A percentile compares a stretch with the other conserved stretches of the same genome.
Evolutionary conservation across 2,329 filamentous ascomycete species (phyloP).

Genomic region (Trichoderma breve): DNA sequence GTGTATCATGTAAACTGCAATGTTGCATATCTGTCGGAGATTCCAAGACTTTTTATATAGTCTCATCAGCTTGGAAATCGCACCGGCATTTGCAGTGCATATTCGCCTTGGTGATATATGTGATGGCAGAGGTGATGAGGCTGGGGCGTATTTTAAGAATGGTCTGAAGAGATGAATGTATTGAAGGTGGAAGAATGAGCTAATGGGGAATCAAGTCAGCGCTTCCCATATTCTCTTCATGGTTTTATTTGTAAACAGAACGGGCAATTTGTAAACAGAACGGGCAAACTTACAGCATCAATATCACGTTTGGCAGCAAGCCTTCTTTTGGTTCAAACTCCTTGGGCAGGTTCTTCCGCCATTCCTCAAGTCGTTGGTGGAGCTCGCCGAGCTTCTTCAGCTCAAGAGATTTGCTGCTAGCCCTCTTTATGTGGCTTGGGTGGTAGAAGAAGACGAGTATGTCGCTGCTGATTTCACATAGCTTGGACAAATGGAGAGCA

Average conservation of each 20-base stretch:
- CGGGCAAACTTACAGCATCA: constrained; percentile 70
- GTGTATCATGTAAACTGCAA: constrained; percentile 92
- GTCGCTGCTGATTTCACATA: constrained; percentile 94
- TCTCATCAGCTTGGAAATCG: constrained; percentile 90
- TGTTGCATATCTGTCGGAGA: constrained; percentile 90
- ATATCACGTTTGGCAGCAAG: constrained; percentile 76
- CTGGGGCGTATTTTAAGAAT: constrained; percentile 84
- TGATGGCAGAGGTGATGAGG: constrained; percentile 75
- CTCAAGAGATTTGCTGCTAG: constrained; percentile 74
- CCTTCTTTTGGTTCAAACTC: constrained; percentile 90
- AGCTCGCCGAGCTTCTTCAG: constrained; percentile 91
- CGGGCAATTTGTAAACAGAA: neutral
- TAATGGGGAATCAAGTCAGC: constrained; percentile 39
- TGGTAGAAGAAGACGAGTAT: constrained; percentile 89
- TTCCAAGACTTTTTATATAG: constrained; percentile 92
- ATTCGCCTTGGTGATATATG: constrained; percentile 89
- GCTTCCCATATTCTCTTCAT: neutral
- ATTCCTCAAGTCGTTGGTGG: constrained; percentile 84
- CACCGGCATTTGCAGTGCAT: constrained; percentile 83
- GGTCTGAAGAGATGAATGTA: constrained; percentile 95
- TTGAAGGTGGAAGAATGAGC: constrained; percentile 96
- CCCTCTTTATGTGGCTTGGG: constrained; percentile 62
- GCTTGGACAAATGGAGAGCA: constrained; percentile 73
- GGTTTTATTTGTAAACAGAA: neutral
- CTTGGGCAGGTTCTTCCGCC: constrained; percentile 77